phyloP scores from a whole-genome alignment of 192 early-diverging fungal species.

The Phycomyces nitens region DNA sequence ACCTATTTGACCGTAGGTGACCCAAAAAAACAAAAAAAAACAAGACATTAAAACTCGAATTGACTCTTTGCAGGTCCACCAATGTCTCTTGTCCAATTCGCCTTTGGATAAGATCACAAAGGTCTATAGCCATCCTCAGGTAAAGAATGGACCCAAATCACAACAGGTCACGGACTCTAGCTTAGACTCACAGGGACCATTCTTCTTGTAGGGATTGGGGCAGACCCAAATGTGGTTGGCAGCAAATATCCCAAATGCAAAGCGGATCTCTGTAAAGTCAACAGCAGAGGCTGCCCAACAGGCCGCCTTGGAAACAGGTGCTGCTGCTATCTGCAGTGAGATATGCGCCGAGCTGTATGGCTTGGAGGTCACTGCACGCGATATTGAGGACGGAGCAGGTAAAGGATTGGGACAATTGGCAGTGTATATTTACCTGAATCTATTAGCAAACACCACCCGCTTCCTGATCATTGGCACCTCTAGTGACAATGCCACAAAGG shows the following conservation, averaged over 20 bases:
- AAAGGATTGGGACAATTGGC: conserved; percentile 10
- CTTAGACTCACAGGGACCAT: background rate
- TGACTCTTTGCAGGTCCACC: conserved; percentile 56
- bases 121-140: conserved; percentile 70
- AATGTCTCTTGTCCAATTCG: conserved; percentile 73
- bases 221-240: conserved; percentile 78
- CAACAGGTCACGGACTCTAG: no score
- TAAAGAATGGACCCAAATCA: conserved; percentile 11
- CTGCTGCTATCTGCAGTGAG: conserved; percentile 79
- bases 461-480: conserved; percentile 85
- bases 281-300: conserved; percentile 88
- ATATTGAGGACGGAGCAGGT: conserved; percentile 78
- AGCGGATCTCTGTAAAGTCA: conserved; percentile 71
- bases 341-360: conserved; percentile 79
- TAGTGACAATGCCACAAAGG: conserved; percentile 59
- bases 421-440: no score
- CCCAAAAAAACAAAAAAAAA: background rate
- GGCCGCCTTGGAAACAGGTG: conserved; percentile 67
- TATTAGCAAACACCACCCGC: conserved; percentile 81
- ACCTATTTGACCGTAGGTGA: conserved; percentile 61
- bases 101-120: conserved; percentile 64
- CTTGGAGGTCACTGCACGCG: conserved; percentile 67
- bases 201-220: conserved; percentile 46
- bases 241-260: conserved; percentile 66
- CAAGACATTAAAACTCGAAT: background rate